These are phyloP conservation scores for Tilletia indica DNA, from an alignment of 1,284 basidiomycete genomes.

Conservation along the genomic window DNA sequence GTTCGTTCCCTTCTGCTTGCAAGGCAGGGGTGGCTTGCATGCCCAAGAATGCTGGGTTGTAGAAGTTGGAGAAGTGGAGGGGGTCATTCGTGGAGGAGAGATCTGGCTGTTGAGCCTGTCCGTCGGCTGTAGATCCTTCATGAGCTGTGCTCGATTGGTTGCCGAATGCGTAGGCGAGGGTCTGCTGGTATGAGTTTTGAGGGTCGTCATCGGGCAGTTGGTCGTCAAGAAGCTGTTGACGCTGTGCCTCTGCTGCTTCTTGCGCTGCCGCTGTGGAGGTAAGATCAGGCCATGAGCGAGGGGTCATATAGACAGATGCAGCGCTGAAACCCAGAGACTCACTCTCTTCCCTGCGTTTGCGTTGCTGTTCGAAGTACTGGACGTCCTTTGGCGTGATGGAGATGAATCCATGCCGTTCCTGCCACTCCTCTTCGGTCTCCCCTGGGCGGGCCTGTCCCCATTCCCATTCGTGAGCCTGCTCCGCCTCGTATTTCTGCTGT, in stretches of 20 bases:
- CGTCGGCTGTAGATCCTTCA: too few species aligned
- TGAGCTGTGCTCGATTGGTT: not conserved
- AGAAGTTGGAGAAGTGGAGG: too few species aligned
- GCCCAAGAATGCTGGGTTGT: too few species aligned
- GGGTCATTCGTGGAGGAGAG: too few species aligned
- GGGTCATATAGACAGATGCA: not conserved
- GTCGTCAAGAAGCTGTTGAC: not conserved
- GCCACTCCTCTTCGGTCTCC: slow-evolving; percentile 25
- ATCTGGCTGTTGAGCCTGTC: too few species aligned
- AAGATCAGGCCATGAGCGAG: not conserved
- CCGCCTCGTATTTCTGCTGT: not conserved
- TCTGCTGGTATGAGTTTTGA: not conserved
- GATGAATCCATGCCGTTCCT: slow-evolving; percentile 20
- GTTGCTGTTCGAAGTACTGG: slow-evolving; percentile 18
- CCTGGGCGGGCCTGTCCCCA: slow-evolving; percentile 15
- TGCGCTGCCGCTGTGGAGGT: not conserved
- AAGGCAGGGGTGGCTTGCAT: too few species aligned
- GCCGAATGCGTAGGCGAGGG: not conserved
- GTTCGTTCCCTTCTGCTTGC: too few species aligned
- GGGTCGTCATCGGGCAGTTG: slow-evolving; percentile 7
- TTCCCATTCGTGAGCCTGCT: not conserved
- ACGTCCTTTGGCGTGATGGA: slow-evolving; percentile 22
- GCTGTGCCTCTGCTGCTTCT: not conserved
- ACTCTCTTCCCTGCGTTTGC: slow-evolving; percentile 22
- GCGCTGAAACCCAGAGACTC: not conserved